Conservation (phyloP, 2,329 filamentous ascomycete species). For the Penicillium sp. region DNA sequence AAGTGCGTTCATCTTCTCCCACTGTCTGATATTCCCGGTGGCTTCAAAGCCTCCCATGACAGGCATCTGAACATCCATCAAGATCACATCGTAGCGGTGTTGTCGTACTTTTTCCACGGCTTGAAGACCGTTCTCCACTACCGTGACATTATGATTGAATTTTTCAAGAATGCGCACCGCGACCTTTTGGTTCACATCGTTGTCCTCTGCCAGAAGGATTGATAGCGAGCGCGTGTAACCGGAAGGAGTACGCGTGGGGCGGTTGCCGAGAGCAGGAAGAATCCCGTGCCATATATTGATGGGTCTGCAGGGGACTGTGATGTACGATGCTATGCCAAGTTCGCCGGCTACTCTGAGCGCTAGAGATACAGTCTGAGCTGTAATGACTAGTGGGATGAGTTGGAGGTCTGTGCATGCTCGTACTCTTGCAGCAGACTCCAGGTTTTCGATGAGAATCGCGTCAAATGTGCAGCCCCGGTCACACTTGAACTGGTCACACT, state of each 20-base stretch:
- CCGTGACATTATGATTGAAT: conserved; percentile 62
- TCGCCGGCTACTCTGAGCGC: conserved; percentile 86
- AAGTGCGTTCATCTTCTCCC: conserved; percentile 70
- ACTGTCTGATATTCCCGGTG: conserved; percentile 85
- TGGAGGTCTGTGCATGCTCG: conserved; percentile 86
- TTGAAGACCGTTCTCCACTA: conserved; percentile 86
- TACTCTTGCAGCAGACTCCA: conserved; percentile 75
- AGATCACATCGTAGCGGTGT: conserved; percentile 84
- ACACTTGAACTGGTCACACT: conserved; percentile 49
- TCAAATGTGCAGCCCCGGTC: conserved; percentile 65
- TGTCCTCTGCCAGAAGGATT: conserved; percentile 88
- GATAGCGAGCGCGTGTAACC: conserved; percentile 92
- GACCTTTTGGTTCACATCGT: conserved; percentile 87
- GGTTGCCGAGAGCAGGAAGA: conserved; percentile 85
- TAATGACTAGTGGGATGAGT: conserved; percentile 85
- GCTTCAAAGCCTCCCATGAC: conserved; percentile 96
- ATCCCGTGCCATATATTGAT: conserved; percentile 91
- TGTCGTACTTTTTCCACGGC: conserved; percentile 63
- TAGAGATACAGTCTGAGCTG: conserved; percentile 82
- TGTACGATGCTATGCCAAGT: conserved; percentile 89
- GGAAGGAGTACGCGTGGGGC: conserved; percentile 80
- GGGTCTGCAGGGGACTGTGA: conserved; percentile 87
- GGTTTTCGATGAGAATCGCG: conserved; percentile 86
- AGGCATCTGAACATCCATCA: conserved; percentile 98
- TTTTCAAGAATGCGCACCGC: conserved; percentile 94